Evolutionary conservation across 441 rosid species (phyloP).

Genomic region (Manihot esculenta): DNA sequence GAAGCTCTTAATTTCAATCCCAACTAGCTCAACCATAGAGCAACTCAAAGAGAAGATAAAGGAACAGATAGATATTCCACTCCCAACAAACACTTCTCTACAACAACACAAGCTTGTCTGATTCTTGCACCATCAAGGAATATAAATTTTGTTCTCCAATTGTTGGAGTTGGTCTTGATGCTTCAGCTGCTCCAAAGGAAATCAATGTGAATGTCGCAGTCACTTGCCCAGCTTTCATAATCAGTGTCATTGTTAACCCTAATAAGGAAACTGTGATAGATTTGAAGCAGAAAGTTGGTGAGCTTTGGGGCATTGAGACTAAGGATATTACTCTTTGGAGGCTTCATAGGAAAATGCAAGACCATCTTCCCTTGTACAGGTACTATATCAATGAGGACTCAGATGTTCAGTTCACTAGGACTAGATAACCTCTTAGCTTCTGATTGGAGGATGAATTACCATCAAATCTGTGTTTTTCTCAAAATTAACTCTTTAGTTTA

Average conservation of each 20-base stretch:
- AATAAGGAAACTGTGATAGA: background rate
- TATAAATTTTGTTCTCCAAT: background rate
- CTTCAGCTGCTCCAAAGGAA: background rate
- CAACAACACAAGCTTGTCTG: background rate
- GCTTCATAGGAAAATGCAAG: background rate
- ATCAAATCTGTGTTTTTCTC: no score
- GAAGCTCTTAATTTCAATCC: background rate
- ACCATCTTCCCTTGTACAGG: background rate
- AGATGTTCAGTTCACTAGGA: background rate
- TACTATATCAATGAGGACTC: background rate
- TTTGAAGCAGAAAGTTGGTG: background rate
- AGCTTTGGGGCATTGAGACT: background rate
- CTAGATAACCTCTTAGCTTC: background rate
- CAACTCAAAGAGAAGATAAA: background rate
- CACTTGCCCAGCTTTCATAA: background rate
- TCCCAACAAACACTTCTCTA: background rate
- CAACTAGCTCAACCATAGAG: background rate
- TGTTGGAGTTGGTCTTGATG: background rate
- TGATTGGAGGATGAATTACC: background rate
- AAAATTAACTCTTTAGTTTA: no score
- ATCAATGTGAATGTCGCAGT: background rate
- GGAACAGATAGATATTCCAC: background rate
- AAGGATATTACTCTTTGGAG: background rate
- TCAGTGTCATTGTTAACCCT: background rate
- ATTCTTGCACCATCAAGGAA: background rate